Conservation (phyloP, 345 rosid genomes). For the Chamaenerion angustifolium region DNA sequence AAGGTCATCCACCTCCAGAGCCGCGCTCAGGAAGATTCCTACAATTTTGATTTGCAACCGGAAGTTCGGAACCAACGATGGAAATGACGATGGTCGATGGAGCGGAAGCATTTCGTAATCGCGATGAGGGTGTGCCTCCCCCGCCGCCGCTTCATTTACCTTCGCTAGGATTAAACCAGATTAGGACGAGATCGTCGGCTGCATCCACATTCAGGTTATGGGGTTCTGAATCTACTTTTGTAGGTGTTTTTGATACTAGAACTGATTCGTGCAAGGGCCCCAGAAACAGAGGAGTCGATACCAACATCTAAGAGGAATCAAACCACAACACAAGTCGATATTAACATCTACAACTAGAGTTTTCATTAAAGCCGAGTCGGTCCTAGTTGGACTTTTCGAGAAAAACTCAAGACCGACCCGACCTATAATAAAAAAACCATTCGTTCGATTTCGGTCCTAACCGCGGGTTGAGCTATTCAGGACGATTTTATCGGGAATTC, state of each 20-base stretch:
- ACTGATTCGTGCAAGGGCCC: conserved; percentile 11
- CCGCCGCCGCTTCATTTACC: conserved; percentile 33
- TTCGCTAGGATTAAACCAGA: conserved; percentile 58
- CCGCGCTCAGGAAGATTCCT: conserved; percentile 60
- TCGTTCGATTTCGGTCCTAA: too few species aligned
- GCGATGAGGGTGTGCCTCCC: conserved; percentile 4
- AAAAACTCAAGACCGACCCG: too few species aligned
- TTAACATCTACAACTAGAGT: too few species aligned
- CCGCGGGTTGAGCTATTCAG: too few species aligned
- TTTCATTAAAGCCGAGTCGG: too few species aligned
- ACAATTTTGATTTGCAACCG: conserved; percentile 30
- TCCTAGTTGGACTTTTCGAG: too few species aligned
- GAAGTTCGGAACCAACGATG: conserved; percentile 4
- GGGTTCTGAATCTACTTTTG: background rate
- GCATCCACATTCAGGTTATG: conserved; percentile 50
- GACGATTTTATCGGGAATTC: too few species aligned
- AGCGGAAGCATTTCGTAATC: conserved; percentile 4
- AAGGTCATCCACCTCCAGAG: conserved; percentile 8
- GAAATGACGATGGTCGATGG: conserved; percentile 10
- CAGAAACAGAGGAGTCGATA: conserved; percentile 3
- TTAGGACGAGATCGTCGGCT: conserved; percentile 52
- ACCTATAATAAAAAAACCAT: too few species aligned
- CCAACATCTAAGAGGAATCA: too few species aligned
- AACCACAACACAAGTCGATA: too few species aligned
- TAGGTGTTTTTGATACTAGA: conserved; percentile 2